Evolutionary conservation across 208 protist species (phyloP).

Genomic region (Trypanosomatidae sp.): DNA sequence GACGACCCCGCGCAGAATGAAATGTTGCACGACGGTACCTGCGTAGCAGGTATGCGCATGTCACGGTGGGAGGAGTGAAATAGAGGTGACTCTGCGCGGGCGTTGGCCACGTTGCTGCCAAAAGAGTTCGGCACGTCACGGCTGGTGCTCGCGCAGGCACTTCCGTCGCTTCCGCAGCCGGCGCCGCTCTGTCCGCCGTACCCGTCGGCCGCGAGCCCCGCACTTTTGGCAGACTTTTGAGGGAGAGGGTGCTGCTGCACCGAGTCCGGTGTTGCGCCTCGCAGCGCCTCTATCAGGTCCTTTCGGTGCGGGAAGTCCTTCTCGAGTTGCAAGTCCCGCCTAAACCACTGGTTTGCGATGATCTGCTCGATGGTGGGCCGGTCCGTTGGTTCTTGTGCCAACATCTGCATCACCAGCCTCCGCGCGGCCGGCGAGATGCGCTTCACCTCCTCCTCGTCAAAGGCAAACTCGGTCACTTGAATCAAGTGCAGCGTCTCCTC

Average conservation of each 20-base stretch:
- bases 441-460: conserved; percentile 65
- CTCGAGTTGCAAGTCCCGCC: conserved; percentile 43
- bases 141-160: background rate
- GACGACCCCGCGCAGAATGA: background rate
- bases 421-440: conserved; percentile 69
- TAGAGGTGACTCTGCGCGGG: background rate
- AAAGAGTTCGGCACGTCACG: background rate
- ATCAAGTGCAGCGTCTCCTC: conserved; percentile 94
- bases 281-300: conserved; percentile 25
- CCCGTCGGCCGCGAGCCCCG: background rate
- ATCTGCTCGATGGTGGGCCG: conserved; percentile 87
- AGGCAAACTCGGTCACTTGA: conserved; percentile 47
- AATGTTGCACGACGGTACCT: background rate
- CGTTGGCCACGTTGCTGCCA: background rate
- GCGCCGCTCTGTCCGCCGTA: background rate
- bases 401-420: conserved; percentile 66
- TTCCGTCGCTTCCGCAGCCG: background rate
- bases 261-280: conserved; percentile 1
- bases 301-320: conserved; percentile 72
- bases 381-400: conserved; percentile 82
- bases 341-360: conserved; percentile 87
- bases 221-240: conserved; percentile 5
- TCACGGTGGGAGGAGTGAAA: background rate
- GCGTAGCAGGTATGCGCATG: background rate
- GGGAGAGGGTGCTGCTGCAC: background rate